phyloP scores from a whole-genome alignment of 1,284 basidiomycete species.

The Cryptococcus sp. region DNA sequence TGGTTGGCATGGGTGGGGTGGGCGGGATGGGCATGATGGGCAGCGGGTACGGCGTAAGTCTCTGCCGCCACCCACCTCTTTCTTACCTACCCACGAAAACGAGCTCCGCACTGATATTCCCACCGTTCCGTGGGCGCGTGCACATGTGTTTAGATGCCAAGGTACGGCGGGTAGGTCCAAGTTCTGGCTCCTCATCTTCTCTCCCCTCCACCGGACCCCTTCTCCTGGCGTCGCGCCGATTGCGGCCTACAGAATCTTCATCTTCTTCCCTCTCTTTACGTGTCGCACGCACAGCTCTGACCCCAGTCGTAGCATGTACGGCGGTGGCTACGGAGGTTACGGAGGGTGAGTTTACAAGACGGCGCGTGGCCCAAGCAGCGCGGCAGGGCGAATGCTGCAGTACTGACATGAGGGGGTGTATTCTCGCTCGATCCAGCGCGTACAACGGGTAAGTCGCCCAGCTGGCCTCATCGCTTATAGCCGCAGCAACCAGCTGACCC shows the following conservation, averaged over 20 bases:
- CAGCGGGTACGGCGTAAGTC: conserved; percentile 24
- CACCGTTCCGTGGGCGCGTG: background rate
- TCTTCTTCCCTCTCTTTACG: background rate
- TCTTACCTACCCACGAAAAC: too few species aligned
- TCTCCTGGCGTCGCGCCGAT: background rate
- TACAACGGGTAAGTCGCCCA: conserved; percentile 16
- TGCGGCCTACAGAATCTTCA: background rate
- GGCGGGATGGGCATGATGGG: conserved; percentile 18
- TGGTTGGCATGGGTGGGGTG: conserved; percentile 17
- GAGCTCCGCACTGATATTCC: background rate
- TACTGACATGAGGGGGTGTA: too few species aligned
- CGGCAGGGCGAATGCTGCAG: too few species aligned
- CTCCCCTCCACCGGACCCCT: background rate
- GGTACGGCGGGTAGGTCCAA: conserved; percentile 24
- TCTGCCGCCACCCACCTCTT: background rate
- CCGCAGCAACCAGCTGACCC: background rate
- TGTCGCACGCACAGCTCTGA: background rate
- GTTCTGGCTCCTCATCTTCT: background rate
- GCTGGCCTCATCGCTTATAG: background rate
- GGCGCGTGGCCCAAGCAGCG: too few species aligned
- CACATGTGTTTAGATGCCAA: conserved; percentile 20
- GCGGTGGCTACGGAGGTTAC: conserved; percentile 12
- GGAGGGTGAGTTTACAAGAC: conserved; percentile 8
- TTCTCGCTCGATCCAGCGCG: background rate
- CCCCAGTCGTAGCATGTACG: conserved; percentile 15